Evolutionary conservation across 2,329 filamentous ascomycete species (phyloP).

Genomic region (Aspergillus sp.): DNA sequence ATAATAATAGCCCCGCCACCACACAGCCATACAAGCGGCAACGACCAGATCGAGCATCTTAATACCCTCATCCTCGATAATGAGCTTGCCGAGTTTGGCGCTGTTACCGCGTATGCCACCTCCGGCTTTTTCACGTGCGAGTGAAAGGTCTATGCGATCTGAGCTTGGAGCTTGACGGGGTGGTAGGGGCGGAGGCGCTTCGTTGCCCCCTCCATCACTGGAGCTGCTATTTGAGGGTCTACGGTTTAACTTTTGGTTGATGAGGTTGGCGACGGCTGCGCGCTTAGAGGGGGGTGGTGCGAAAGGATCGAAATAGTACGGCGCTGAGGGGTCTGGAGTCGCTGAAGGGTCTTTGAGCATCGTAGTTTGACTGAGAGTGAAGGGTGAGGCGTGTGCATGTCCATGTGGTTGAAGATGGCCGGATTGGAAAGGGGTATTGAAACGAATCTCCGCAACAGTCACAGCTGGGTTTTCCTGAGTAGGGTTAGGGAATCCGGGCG

Average conservation of each 20-base stretch:
- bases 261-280: constrained; percentile 29
- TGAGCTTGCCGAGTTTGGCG: constrained; percentile 90
- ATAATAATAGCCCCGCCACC: constrained; percentile 79
- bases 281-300: constrained; percentile 27
- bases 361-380: constrained; percentile 21
- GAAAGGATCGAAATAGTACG: constrained; percentile 2
- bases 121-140: constrained; percentile 81
- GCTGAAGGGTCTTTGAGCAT: constrained; percentile 14
- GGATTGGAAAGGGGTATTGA: constrained; percentile 71
- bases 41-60: constrained; percentile 96
- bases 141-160: constrained; percentile 65
- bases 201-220: constrained; percentile 23
- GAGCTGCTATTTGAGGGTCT: constrained; percentile 32
- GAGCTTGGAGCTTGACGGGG: constrained; percentile 33
- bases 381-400: constrained; percentile 24
- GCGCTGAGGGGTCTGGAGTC: constrained; percentile 1
- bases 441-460: constrained; percentile 78
- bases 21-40: constrained; percentile 85
- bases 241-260: constrained; percentile 33
- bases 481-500: constrained; percentile 25
- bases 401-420: constrained; percentile 29
- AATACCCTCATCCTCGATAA: constrained; percentile 82
- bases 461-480: constrained; percentile 39
- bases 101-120: constrained; percentile 82
- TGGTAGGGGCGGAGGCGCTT: constrained; percentile 4